Base-by-base conservation (phyloP, 345 rosid genomes). In the Mangifera indica region DNA sequence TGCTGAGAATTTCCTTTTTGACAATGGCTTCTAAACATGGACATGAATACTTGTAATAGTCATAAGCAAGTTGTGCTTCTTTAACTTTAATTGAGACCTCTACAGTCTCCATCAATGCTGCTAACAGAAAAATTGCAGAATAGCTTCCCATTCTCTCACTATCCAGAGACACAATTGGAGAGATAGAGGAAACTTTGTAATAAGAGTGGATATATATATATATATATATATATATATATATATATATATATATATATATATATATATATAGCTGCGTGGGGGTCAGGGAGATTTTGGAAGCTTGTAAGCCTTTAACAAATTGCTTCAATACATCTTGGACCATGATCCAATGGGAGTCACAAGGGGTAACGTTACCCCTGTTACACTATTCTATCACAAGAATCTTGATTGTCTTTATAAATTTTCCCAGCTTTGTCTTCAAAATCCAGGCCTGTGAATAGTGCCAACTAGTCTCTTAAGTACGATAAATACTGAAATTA, bases 21-120 rank as follows among this genome's bases (percentile, higher is more conserved):
- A 83, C 73, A 29, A 67, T 72, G 58, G 21, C 70, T 26, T 83
- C 81, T 55, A 77, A 54, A 57, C 72, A 58, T 14, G 82, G 82
- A 68, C 86, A 83, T 26, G 80, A 70, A 25, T 25, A 20, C n/a
- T 63, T 66, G 78, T 73, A 78, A 70, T 80, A 77, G 62, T 74
- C 74, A 60, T 75, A 73, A 74, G 66, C 60, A 29, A 80, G 76
- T 24, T 70, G 81, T 70, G 78, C 67, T 57, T 80, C 78, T 57
- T 63, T 37, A 14, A 21, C 61, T 54, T 64, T 73, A 60, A 22
- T 8, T 10, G 60, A 71, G 26, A 63, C 74, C 29, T 45, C 72
- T 74, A 79, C 52, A 68, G 18, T 18, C 53, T 6, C 53, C 15
- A 69, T 26, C 26, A 71, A 8, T 26, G 69, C 72, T 26, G 25